Evolutionary conservation across 768 basidiomycete species (phyloP).

Genomic region (Kondoa malvinella): DNA sequence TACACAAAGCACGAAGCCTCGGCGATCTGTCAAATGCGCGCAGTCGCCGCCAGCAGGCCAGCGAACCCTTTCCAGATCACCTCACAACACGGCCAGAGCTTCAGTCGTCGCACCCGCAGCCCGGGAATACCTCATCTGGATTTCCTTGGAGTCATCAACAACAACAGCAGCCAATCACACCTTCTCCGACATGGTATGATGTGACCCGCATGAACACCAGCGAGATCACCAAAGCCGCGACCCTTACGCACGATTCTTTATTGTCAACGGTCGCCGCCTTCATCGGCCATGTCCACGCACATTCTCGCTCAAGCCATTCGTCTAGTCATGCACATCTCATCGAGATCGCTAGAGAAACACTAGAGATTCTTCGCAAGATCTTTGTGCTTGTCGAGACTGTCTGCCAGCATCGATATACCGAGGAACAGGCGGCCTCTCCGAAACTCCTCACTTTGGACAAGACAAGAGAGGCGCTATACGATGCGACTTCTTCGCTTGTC

Average conservation of each 20-base stretch:
- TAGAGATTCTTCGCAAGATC: conserved; percentile 80
- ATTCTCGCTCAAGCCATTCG: conserved; percentile 74
- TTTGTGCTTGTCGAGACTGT: conserved; percentile 82
- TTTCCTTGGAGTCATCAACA: background rate
- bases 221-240: conserved; percentile 23
- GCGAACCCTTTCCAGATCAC: background rate
- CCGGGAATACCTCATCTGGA: background rate
- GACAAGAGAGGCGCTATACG: conserved; percentile 67
- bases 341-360: conserved; percentile 83
- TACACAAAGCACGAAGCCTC: conserved; percentile 12
- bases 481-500: conserved; percentile 66
- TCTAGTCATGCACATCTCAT: conserved; percentile 85
- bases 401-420: conserved; percentile 54
- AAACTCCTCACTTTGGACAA: conserved; percentile 49
- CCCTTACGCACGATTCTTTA: conserved; percentile 61
- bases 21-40: conserved; percentile 5
- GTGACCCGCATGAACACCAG: background rate
- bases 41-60: background rate
- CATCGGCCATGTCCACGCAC: conserved; percentile 89
- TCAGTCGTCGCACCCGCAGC: too few species aligned
- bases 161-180: background rate
- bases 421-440: background rate
- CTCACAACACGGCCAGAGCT: background rate
- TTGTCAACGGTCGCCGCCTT: conserved; percentile 90
- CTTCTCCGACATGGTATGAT: background rate